Evolutionary conservation across 352 stramenopile species (phyloP).

Genomic region (Globisporangium ultimum): DNA sequence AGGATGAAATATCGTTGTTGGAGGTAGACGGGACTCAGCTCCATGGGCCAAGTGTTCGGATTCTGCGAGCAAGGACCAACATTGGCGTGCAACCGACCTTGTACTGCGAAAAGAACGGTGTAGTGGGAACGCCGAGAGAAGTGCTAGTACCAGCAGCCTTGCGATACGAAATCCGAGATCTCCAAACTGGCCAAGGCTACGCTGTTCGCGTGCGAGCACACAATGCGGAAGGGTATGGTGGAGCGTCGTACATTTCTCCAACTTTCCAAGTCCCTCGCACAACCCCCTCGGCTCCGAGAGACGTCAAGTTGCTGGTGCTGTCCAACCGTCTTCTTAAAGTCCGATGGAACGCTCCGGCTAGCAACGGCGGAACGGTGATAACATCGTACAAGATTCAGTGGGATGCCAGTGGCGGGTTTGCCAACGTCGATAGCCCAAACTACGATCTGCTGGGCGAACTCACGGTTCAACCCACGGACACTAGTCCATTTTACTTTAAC

Average conservation of each 20-base stretch:
- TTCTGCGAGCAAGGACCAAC: constrained; percentile 67
- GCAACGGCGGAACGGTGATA: constrained; percentile 71
- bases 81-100: constrained; percentile 63
- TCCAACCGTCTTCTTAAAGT: constrained; percentile 80
- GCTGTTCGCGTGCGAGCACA: constrained; percentile 57
- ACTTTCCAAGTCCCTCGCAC: constrained; percentile 54
- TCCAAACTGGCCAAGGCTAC: constrained; percentile 63
- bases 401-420: constrained; percentile 76
- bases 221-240: constrained; percentile 61
- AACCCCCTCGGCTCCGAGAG: constrained; percentile 27
- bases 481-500: constrained; percentile 88
- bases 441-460: constrained; percentile 62
- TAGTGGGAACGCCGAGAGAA: constrained; percentile 26
- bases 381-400: constrained; percentile 92
- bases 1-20: constrained; percentile 75
- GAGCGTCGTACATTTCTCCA: constrained; percentile 39
- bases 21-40: constrained; percentile 90
- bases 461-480: constrained; percentile 28
- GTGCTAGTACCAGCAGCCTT: constrained; percentile 26
- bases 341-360: constrained; percentile 55
- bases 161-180: constrained; percentile 33
- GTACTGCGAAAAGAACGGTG: constrained; percentile 71
- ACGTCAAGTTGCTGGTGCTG: constrained; percentile 46
- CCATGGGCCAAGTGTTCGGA: constrained; percentile 85
- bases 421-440: constrained; percentile 64